Evolutionary conservation across 2,329 filamentous ascomycete species (phyloP), one percentile per base, ranked within the genome.

Genomic region (Clonostachys rosea): DNA sequence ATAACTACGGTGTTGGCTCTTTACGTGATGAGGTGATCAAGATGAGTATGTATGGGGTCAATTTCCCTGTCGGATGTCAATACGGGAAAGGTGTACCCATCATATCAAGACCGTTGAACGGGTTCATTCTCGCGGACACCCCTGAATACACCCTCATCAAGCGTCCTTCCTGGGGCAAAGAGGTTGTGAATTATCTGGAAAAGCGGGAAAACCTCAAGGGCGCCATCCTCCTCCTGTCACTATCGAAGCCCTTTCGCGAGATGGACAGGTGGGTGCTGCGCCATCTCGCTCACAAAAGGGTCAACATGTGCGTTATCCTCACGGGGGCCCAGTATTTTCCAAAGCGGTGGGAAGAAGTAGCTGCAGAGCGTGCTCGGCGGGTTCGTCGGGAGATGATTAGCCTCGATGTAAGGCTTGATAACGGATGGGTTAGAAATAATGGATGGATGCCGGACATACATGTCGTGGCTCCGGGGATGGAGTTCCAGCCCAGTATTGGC

Each of bases 1-100:
- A 61, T 18, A 61, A 75, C 7, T 79, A 79, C 12, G 67, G 71
- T 43, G 75, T 76, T 18, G 78, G 75, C 56, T 62, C 66, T 14
- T 65, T 63, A 16, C 75, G 78, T 1, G 79, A 79, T 8, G 73
- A 69, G 55, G 83, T 79, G 2, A 71, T 65, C 35, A 70, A 73
- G 33, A 73, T 83, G 62, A 83, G 81, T 56, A 75, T 69, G 24
- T 83, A 76, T 53, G 78, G 73, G 14, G 71, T 80, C 42, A 79
- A 79, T 0, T 70, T 71, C 59, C 9, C 59, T 59, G 70, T 73
- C 52, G 60, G 64, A n/a, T 30, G 3, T 3, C 24, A 30, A 10
- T 4, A 30, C 2, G 24, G 24, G 24, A 30, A 30, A 30, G 24
- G 6, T 6, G 3, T 30, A 5, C 24, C 24, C 24, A 30, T 30